Evolutionary conservation across 2,329 filamentous ascomycete genomes (phyloP), one percentile per base, ranked within the genome.

Genomic region (Domatiomyces catenatus): DNA sequence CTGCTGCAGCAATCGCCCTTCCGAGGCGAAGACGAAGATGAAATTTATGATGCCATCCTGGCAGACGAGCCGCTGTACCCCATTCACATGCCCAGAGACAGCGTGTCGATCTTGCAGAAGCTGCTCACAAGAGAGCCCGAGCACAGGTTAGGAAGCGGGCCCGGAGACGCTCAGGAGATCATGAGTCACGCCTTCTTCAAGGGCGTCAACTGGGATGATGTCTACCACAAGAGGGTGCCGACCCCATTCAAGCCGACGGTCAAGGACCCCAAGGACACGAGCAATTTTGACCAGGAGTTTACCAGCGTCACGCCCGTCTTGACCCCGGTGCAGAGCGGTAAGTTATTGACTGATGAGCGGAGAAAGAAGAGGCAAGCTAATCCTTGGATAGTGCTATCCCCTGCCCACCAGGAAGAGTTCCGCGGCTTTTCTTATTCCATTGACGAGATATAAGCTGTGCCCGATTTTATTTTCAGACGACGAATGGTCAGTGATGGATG

Each of bases 321-420:
- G 59, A 98, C 92, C 26, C 92, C 92, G 48, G 92, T 98, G 50
- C 89, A 96, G 70, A 94, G 87, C 69, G 88, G 89, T 93, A 84
- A 73, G 84, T 75, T n/a, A n/a, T n/a, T 52, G 32, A 19, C 17
- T 46, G n/a, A 20, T 39, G 24, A n/a, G 5, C 12, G 4, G 19
- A 26, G 32, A 49, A 48, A 42, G n/a, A n/a, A 24, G 10, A 20
- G 39, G 49, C 7, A 32, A 20, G 18, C 52, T 58, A 48, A 60
- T 49, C 48, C 46, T 42, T 48, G 47, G 44, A 44, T 59, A 94
- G 92, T 98, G 44, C 77, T 98, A 56, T 94, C 90, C 24, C 92
- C 96, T 74, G 87, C 88, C 44, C 96, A 96, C 89, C 92, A 98
- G 72, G 92, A 98, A 72, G 89, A 98, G 67, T 98, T 98, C 83